Evolutionary conservation across 176 grass and related monocot species (phyloP).

Genomic region (Dendrocalamus sinicus): DNA sequence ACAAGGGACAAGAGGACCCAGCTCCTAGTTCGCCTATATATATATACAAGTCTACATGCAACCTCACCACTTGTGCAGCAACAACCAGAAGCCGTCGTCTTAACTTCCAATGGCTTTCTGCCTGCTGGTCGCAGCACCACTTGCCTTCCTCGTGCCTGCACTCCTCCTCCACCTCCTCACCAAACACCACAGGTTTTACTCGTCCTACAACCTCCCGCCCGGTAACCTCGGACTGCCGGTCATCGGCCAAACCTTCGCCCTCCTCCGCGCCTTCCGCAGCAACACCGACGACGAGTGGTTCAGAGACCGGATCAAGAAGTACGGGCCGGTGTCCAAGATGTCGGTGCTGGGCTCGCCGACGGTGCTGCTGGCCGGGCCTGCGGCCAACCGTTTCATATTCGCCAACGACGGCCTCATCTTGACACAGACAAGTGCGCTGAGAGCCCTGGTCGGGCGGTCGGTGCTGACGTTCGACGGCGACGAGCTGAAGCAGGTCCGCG

Average conservation of each 20-base stretch:
- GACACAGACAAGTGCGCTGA: constrained; percentile 39
- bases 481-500: constrained; percentile 44
- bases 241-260: constrained; percentile 48
- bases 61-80: neutral
- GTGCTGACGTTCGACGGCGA: constrained; percentile 42
- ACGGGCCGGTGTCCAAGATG: constrained; percentile 52
- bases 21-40: too few relatives aligned
- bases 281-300: constrained; percentile 57
- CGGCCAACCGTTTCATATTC: constrained; percentile 55
- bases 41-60: too few relatives aligned
- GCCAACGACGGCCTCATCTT: constrained; percentile 34
- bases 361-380: constrained; percentile 44
- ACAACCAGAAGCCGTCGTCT: neutral
- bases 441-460: constrained; percentile 35
- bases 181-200: neutral
- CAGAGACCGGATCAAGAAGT: neutral
- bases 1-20: too few relatives aligned
- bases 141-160: neutral
- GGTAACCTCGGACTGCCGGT: constrained; percentile 44
- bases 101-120: constrained; percentile 20
- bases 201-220: constrained; percentile 45
- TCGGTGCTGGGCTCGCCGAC: constrained; percentile 46
- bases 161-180: neutral
- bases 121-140: too few relatives aligned
- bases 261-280: constrained; percentile 41